phyloP scores from a whole-genome alignment of 148 eudicot genomes.

The Persicaria tinctoria region DNA sequence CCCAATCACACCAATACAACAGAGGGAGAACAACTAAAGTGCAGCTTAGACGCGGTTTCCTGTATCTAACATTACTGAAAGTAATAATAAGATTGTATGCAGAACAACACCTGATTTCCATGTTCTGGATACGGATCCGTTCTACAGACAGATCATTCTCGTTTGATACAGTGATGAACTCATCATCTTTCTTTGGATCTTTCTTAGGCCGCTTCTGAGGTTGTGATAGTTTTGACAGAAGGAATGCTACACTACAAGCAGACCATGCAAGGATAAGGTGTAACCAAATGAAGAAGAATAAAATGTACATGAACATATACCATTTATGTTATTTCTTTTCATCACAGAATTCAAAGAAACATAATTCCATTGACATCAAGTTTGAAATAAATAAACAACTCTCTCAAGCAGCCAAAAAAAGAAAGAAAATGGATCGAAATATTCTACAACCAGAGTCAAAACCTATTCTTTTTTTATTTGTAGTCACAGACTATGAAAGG shows the following conservation, averaged over 20 bases:
- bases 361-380: background rate
- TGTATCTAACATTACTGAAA: background rate
- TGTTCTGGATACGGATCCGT: constrained; percentile 42
- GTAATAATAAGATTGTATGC: background rate
- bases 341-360: background rate
- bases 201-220: constrained; percentile 25
- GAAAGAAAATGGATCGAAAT: background rate
- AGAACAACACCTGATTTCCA: constrained; percentile 31
- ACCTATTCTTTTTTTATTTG: background rate
- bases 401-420: background rate
- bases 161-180: constrained; percentile 24
- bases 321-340: background rate
- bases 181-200: constrained; percentile 60
- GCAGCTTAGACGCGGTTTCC: background rate
- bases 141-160: constrained; percentile 35
- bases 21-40: background rate
- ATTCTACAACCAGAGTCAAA: background rate
- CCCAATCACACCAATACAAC: background rate
- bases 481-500: background rate
- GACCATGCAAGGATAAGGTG: constrained; percentile 2
- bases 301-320: background rate
- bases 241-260: constrained; percentile 41
- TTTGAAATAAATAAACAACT: background rate
- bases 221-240: constrained; percentile 42
- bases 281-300: background rate